phyloP scores from a whole-genome alignment of 768 basidiomycete species.

The Psilocybe azurescens region DNA sequence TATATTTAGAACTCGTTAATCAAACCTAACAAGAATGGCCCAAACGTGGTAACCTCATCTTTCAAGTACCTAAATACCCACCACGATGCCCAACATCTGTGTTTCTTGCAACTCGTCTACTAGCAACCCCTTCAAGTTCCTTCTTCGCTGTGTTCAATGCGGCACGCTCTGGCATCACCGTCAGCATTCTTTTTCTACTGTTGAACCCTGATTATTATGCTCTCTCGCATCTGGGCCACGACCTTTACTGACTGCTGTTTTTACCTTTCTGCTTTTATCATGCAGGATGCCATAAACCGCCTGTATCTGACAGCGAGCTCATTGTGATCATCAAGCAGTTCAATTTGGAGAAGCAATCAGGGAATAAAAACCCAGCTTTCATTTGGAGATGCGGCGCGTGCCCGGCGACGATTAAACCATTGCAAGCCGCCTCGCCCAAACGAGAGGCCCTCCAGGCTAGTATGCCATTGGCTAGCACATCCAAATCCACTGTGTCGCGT shows the following conservation, averaged over 20 bases:
- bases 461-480: not conserved
- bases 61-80: not conserved
- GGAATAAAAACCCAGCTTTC: conserved; percentile 8
- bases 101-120: conserved; percentile 28
- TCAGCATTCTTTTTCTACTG: conserved; percentile 20
- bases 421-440: conserved; percentile 1
- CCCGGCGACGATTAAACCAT: not conserved
- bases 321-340: conserved; percentile 30
- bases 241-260: not conserved
- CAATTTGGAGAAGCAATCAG: conserved; percentile 13
- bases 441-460: not conserved
- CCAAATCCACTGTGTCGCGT: not conserved
- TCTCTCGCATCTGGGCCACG: no score
- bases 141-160: conserved; percentile 39
- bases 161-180: conserved; percentile 41
- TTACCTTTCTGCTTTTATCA: not conserved
- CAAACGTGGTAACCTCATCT: not conserved
- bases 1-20: no score
- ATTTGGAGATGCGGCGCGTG: conserved; percentile 25
- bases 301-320: conserved; percentile 36
- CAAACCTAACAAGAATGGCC: not conserved
- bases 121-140: conserved; percentile 33
- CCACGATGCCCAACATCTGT: conserved; percentile 23
- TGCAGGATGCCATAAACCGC: conserved; percentile 42
- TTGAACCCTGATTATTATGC: not conserved